These are phyloP conservation scores for Botrytis medusae DNA, from an alignment of 2,329 filamentous ascomycete species.

Conservation along the genomic window DNA sequence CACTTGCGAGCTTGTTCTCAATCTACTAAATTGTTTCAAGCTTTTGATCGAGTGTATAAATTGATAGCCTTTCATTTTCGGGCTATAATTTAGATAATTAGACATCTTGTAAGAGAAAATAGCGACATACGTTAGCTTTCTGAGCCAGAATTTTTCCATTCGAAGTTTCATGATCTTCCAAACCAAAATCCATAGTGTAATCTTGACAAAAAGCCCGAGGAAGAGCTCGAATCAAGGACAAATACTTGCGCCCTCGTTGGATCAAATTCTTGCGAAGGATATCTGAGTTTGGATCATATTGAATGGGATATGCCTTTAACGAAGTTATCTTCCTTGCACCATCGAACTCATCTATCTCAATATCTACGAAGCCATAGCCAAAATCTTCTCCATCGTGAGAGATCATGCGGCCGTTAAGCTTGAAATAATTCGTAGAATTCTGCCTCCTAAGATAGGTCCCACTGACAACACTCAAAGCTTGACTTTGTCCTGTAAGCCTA, in stretches of 20 bases:
- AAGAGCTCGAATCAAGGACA: conserved; percentile 4
- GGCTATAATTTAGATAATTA: too few species aligned
- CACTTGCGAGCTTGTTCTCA: too few species aligned
- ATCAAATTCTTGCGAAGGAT: not conserved
- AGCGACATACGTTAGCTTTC: not conserved
- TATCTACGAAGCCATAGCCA: not conserved
- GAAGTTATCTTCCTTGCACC: not conserved
- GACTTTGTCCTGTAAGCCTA: not conserved
- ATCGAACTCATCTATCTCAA: conserved; percentile 1
- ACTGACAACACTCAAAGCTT: not conserved
- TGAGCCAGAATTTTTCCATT: not conserved
- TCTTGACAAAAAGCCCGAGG: not conserved
- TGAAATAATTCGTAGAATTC: not conserved
- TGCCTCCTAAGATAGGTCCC: not conserved
- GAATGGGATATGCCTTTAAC: not conserved
- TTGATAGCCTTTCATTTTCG: too few species aligned
- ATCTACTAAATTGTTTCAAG: too few species aligned
- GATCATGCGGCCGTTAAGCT: not conserved
- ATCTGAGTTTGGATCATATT: not conserved
- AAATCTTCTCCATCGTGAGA: conserved; percentile 17
- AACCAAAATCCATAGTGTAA: not conserved
- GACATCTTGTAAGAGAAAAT: not conserved
- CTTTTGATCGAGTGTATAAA: too few species aligned
- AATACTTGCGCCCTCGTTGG: conserved; percentile 4
- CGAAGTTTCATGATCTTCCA: not conserved